Evolutionary conservation across 2,329 filamentous ascomycete genomes (phyloP), one percentile per base, ranked within the genome.

Genomic region (Fusarium fracticaudum): DNA sequence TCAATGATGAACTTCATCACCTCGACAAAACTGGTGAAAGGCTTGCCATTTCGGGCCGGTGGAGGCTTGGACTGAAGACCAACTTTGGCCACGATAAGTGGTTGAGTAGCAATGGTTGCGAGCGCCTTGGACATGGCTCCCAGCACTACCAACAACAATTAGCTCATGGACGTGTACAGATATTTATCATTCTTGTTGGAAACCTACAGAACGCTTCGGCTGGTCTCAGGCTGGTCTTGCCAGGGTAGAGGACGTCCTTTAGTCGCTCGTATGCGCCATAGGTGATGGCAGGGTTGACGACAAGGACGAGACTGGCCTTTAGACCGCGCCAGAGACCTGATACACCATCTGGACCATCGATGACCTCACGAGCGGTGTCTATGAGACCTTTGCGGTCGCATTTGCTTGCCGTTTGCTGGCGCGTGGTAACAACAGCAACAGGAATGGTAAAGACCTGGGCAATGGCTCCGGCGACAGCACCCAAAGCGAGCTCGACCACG

Each of bases 401-500:
- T 83, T 94, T 97, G 64, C 88, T 89, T 80, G 98, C 95, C 26
- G 96, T 99, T 83, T 99, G 96, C 83, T 99, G 96, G 60, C 96
- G 90, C 35, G 96, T 98, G 13, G 96, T 99, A 58, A 99, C 91
- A 22, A 99, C 96, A 5, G 96, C 93, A 20, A 99, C 94, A 2
- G 96, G 96, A 64, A 99, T 98, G 17, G 96, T 99, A 84, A 97
- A 98, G 33, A 98, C 84, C 84, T 99, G 96, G 29, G 96, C 96
- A 60, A 98, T 83, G 22, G 96, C 96, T 61, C 96, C 96, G 4
- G 96, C 94, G 44, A 94, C 85, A 17, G 96, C 96, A 51, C 96
- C 96, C 17, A 99, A 87, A 4, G 91, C 89, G 64, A 99, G 87
- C 84, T 99, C 96, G 50, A 92, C 87, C 9, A 93, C 89, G 1